Base-by-base conservation (phyloP, 371 early-diverging fungal genomes). In the Blakeslea trispora region DNA sequence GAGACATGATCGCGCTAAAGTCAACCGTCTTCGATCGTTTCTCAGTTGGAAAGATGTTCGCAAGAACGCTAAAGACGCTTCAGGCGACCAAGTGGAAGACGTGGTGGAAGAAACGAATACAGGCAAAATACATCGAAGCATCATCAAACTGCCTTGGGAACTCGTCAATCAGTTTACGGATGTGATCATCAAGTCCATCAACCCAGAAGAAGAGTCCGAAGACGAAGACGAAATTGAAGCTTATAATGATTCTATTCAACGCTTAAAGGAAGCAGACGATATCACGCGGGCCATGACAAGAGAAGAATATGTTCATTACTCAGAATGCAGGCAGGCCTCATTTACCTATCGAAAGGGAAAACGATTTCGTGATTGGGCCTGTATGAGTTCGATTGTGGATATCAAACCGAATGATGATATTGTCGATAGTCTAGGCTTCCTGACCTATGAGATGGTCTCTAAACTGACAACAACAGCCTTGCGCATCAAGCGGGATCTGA, bases 261-360 rank as follows among this genome's bases (percentile, higher is more conserved):
- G 91, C 22, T 61, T 91, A 31, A 74, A 81, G 37, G 81, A 86
- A 48, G 95, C 96, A 0, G 98, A 99, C 61, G 89, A 91, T 54
- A 81, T 96, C 5, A 99, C 99, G 10, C 78, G 86, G 24, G 90
- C 85, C 9, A 99, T 99, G 99, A 93, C 96, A 24, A 86, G 94
- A 59, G 98, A 97, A 34, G 97, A 99, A 79, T 99, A 99, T 69
- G 94, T 98, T 17, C 92, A 96, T 73, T 99, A 95, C 68, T 91
- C 97, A 18, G 99, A 99, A 70, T 98, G 99, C 71, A 82, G 99
- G 24, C 95, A 95, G 70, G 98, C 99, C 0, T 94, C 95, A 0
- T 99, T 99, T 59, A 96, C 96, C 0, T 97, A 91, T 74, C 91
- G 96, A 55, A 98, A 98, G 72, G 77, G 78, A 31, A 95, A 95